phyloP scores from a whole-genome alignment of 2,329 filamentous ascomycete species.

The Sclerotinia borealis region DNA sequence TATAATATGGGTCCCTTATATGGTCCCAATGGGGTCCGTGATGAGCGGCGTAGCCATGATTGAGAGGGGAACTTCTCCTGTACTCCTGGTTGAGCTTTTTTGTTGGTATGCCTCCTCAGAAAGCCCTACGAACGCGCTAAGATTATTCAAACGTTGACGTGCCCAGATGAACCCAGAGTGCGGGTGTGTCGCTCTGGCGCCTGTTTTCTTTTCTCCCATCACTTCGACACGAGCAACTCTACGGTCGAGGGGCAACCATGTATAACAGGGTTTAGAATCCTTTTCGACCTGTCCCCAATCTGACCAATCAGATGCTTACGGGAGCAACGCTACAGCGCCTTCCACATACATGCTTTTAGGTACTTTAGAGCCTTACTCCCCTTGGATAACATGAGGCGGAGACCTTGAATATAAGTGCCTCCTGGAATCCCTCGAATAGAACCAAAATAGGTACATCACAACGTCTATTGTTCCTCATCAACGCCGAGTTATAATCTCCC shows the following conservation, averaged over 20 bases:
- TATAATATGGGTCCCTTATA: background rate
- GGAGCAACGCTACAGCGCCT: slow-evolving; percentile 12
- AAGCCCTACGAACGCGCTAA: slow-evolving; percentile 13
- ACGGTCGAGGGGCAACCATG: slow-evolving; percentile 6
- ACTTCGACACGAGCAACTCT: slow-evolving; percentile 4
- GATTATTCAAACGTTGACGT: slow-evolving; percentile 17
- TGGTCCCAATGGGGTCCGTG: slow-evolving; percentile 11
- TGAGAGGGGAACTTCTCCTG: slow-evolving; percentile 9
- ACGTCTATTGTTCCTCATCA: slow-evolving; percentile 19
- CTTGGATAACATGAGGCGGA: slow-evolving; percentile 26
- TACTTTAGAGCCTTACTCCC: slow-evolving; percentile 28
- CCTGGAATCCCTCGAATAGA: slow-evolving; percentile 25
- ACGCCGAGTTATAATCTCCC: slow-evolving; percentile 13
- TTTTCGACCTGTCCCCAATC: slow-evolving; percentile 6
- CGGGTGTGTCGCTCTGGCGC: slow-evolving; percentile 18
- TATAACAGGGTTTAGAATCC: slow-evolving; percentile 12
- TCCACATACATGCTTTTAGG: slow-evolving; percentile 12
- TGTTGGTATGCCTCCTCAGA: slow-evolving; percentile 11
- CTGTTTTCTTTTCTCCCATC: slow-evolving; percentile 13
- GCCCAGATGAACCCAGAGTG: slow-evolving; percentile 34
- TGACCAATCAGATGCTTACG: slow-evolving; percentile 14
- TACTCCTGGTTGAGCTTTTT: background rate
- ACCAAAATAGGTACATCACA: slow-evolving; percentile 29
- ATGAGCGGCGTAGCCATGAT: slow-evolving; percentile 9
- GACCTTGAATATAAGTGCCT: slow-evolving; percentile 26